Evolutionary conservation across 176 grass and related monocot species (phyloP).

Genomic region (Neostapfia colusana): DNA sequence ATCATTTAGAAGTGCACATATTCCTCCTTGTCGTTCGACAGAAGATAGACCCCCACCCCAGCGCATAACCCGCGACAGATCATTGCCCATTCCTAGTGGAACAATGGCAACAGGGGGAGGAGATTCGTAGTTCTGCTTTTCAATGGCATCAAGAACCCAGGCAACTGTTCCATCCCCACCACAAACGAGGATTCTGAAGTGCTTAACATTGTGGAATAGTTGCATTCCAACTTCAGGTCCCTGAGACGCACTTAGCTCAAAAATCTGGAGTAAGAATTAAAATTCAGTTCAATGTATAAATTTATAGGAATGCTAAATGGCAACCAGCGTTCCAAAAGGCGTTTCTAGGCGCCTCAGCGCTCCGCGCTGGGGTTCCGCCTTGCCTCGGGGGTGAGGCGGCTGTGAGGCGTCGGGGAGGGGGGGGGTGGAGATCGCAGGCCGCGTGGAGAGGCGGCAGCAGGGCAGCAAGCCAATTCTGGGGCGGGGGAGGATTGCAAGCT

Average conservation of each 20-base stretch:
- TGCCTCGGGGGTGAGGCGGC: no score
- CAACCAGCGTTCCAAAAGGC: no score
- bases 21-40: constrained; percentile 76
- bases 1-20: constrained; percentile 69
- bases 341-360: no score
- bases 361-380: no score
- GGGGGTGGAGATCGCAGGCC: no score
- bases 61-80: constrained; percentile 68
- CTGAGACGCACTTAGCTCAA: constrained; percentile 75
- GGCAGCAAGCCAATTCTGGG: no score
- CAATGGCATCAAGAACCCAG: constrained; percentile 92
- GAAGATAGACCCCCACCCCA: constrained; percentile 91
- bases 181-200: constrained; percentile 92
- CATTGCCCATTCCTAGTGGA: constrained; percentile 90
- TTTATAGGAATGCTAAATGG: no score
- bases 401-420: no score
- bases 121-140: constrained; percentile 81
- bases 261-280: constrained; percentile 74
- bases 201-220: constrained; percentile 65
- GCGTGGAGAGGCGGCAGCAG: no score
- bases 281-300: no score
- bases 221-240: constrained; percentile 81
- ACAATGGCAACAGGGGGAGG: constrained; percentile 93
- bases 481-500: no score
- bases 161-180: constrained; percentile 90